Evolutionary conservation across 805 yeast genomes (phyloP), one percentile per base, ranked within the genome.

Genomic region (Debaryomyces prosopidis): DNA sequence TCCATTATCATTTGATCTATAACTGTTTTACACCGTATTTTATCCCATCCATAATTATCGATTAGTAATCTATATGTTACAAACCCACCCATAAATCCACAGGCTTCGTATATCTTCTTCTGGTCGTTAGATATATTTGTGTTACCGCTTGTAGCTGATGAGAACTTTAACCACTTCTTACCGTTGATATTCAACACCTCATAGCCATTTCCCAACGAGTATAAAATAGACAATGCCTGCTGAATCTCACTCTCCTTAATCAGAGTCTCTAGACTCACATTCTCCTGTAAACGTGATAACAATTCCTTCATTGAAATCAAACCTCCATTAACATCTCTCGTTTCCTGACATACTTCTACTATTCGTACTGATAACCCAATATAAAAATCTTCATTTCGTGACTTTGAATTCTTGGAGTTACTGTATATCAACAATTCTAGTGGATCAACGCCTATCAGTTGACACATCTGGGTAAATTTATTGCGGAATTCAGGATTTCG

Each of bases 381-480:
- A 49, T 76, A 75, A 53, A 78, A 85, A 54, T 85, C 90, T 5
- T 70, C 71, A 8, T 60, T 59, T 32, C 65, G 70, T 12, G 56
- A 59, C 16, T 69, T 27, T 27, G 59, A 57, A 12, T 58, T 51
- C 40, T 57, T 62, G 11, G 76, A 58, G 59, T 68, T 50, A n/a
- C 58, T 55, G 47, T 50, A 50, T 5, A 64, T 51, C 42, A 58
- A 41, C 31, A 70, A 58, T 43, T 71, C 76, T 26, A 91, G 62
- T 0, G 96, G 94, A 60, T 91, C 97, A 15, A 90, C 84, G 1
- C 97, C 97, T 23, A 90, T 83, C 53, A 84, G 79, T 3, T 77
- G 70, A 57, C 96, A 89, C 69, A 91, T 83, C 47, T 79, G 77
- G 31, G 88, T 81, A 62, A 90, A 89, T 58, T 87, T 84, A 23